Evolutionary conservation across 1,284 basidiomycete genomes (phyloP), one percentile per base, ranked within the genome.

Genomic region (Tilletia indica): DNA sequence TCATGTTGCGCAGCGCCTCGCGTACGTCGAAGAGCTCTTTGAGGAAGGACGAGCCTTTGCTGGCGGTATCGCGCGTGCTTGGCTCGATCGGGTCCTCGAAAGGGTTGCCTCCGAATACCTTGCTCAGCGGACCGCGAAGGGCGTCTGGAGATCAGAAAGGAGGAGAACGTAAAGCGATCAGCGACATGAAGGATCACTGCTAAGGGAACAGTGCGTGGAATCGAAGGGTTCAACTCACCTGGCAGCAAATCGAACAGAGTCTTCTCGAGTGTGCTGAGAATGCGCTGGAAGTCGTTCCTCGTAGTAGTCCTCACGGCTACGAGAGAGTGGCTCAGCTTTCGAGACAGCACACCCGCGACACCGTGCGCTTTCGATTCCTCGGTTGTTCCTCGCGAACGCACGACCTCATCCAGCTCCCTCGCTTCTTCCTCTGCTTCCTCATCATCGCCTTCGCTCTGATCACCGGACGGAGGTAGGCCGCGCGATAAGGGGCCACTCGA

Each of bases 71-170:
- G 16, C 47, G 34, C 1, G 38, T 19, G n/a, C 16, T 16, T n/a
- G 31, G 19, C 19, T 48, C 48, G 39, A 36, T 16, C 9, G 38
- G 34, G 45, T 31, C 47, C 36, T 69, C 68, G 48, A 69, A 69
- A 38, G 68, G 68, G 31, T 69, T 69, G 19, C 68, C 68, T 25
- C 68, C 68, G 31, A 69, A 69, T 9, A 69, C 38, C 38, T 58
- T 69, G 45, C 54, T 58, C 54, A 69, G 21, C 38, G 68, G 48
- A n/a, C 68, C 68, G 5, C 61, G 68, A n/a, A 69, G 42, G 14
- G 54, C 54, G 34, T 51, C 68, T 69, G 68, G n/a, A n/a, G n/a
- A 34, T 68, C 31, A 68, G 1, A 8, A 45, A 45, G 42, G 9
- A 45, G 42, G 1, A 54, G 11, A n/a, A 31, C 6, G 19, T 19